Evolutionary conservation across 306 rosid genomes (phyloP), one percentile per base, ranked within the genome.

Genomic region (Amphicarpaea edgeworthii): DNA sequence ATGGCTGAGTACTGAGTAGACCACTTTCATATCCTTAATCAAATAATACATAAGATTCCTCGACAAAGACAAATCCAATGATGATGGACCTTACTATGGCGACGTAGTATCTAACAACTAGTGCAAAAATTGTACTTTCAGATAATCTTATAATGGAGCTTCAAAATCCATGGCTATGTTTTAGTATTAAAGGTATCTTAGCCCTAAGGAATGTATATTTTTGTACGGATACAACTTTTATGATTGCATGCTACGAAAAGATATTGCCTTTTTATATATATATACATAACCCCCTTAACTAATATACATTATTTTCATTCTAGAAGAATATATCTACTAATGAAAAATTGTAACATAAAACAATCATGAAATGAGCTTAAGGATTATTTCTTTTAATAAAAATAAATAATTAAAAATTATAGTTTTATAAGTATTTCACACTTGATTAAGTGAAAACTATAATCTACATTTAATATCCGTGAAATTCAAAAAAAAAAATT

Each of bases 11-110:
- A 26, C 65, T 43, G 43, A 63, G 34, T 46, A 26, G 32, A 65
- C 47, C 6, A 1, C 1, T 46, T 79, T 70, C 72, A 64, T 70
- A 70, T 70, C 78, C 30, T 45, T 47, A 46, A 57, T 50, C 24
- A 42, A 42, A 38, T 28, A 14, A 6, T 19, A 11, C 14, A 11
- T 17, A 8, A 4, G 63, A 80, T 47, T 80, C 66, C 67, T 80
- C 40, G 26, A 58, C 14, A 32, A 53, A 42, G 75, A 73, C 79
- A 67, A 68, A 34, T 17, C 70, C 64, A 65, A 73, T 68, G 42
- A 80, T 59, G 26, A 74, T 34, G 65, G 70, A 34, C 58, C 57
- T 45, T 5, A 26, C 40, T 15, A 65, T 66, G n/a, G 8, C 54
- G 2, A 3, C 23, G 21, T 60, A 60, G 32, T 7, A 7, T 38